Evolutionary conservation across 495 filamentous ascomycete genomes (phyloP), one percentile per base, ranked within the genome.

Genomic region (Hypomontagnella submonticulosa): DNA sequence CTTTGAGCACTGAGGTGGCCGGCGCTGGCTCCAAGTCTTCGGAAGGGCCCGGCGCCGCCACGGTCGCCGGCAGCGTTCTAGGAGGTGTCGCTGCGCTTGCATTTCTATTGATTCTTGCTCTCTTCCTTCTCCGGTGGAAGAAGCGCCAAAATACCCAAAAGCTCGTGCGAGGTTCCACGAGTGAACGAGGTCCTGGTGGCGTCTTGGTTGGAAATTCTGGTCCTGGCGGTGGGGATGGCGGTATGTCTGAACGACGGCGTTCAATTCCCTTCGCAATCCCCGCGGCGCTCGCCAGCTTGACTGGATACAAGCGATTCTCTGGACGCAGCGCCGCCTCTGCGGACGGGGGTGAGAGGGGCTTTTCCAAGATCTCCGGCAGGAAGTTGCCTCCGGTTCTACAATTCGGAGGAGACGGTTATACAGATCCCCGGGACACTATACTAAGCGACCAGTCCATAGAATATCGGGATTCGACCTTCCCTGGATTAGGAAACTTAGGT

Each of bases 301-400:
- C 76, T 5, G 79, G 78, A n/a, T 30, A 72, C n/a, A 77, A 75
- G 73, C 82, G 63, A 74, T 81, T 70, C 57, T 87, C 76, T 57
- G 80, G 65, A 71, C 54, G 78, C 47, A 77, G 64, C 30, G 64
- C 71, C n/a, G 77, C 71, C 13, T 70, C 75, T 56, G 76, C 82
- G 11, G 79, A 77, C 1, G 74, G 70, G 1, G 81, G 79, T 3
- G 83, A 83, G 36, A 81, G 80, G 68, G 82, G 81, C 3, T 81
- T 84, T 61, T 77, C 84, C 41, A 78, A 81, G 12, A 76, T 93
- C 4, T 89, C 89, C 4, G 90, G 90, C 33, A 81, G 86, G 52
- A 92, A 92, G 66, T 77, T 93, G n/a, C 81, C 84, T 4, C 87
- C 90, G 12, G 89, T 92, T 4, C 76, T 92, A 33, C 81, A 85